Base-by-base conservation (phyloP, 352 stramenopile species). In the Phytopythium chamaehyphon region DNA sequence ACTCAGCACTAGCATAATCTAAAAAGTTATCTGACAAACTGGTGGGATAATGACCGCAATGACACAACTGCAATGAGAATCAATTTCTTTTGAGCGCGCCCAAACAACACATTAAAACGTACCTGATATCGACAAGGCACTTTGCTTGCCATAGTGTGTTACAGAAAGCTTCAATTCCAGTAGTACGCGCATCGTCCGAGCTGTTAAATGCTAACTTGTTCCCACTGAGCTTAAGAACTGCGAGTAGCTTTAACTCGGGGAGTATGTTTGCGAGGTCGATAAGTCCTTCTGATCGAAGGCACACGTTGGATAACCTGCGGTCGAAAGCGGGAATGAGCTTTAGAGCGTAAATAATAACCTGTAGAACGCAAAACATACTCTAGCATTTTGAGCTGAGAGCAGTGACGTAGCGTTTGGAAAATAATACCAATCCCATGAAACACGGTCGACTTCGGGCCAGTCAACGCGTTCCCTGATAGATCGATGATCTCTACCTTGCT, bases 381-480 rank as follows among this genome's bases (percentile, higher is more conserved):
- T 33, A 88, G 55, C 12, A 82, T 59, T 23, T 57, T 63, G 7
- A 91, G 59, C n/a, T 71, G 71, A 14, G 50, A 42, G 59, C 70
- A 86, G 43, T 49, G 68, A 18, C 71, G 79, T 2, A 88, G 64
- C 3, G 59, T 54, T 28, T 78, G 43, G 3, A 86, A 71, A 0
- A 88, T 55, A 18, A 60, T 63, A 8, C 48, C 46, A 19, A 89
- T 57, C 0, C 80, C 80, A n/a, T 83, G 71, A 37, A 88, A 91
- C 23, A 84, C 49, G 35, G 81, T 87, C 0, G 61, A 51, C 1
- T 62, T 58, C 2, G 51, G 47, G 0, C 77, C 77, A 9, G 76
- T 89, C 23, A 91, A 57, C 3, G 22, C 49, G 49, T 86, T 91
- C 0, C 67, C 42, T 0, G 75, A 84, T 26, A 89, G 35, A 50